phyloP scores from a whole-genome alignment of 2,329 filamentous ascomycete species.

The Xylariaceae sp. region DNA sequence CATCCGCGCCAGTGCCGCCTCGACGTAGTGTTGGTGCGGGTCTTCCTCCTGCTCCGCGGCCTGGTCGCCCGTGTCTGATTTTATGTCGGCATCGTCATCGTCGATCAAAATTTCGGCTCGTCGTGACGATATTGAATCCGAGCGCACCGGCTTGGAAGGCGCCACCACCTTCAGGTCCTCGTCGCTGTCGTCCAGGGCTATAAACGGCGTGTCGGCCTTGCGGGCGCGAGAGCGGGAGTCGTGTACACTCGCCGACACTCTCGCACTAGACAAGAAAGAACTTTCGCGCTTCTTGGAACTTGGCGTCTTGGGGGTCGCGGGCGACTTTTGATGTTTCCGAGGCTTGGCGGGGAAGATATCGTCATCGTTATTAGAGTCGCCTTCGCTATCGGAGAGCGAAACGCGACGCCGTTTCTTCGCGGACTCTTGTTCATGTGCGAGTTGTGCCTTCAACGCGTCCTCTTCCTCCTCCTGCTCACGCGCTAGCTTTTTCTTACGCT shows the following conservation, averaged over 20 bases:
- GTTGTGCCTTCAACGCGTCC: slow-evolving; percentile 9
- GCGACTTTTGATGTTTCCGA: slow-evolving; percentile 22
- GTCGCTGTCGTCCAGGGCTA: slow-evolving; percentile 27
- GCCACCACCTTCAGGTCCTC: slow-evolving; percentile 14
- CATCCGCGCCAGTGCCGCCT: slow-evolving; percentile 44
- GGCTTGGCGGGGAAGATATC: slow-evolving; percentile 18
- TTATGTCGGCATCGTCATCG: slow-evolving; percentile 20
- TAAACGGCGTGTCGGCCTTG: slow-evolving; percentile 14
- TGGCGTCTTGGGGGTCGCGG: slow-evolving; percentile 17
- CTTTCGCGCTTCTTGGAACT: slow-evolving; percentile 13
- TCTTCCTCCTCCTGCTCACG: slow-evolving; percentile 21
- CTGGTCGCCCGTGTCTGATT: slow-evolving; percentile 25
- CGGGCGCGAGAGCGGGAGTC: slow-evolving; percentile 10
- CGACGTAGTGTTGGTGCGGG: slow-evolving; percentile 50
- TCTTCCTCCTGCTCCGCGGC: slow-evolving; percentile 38
- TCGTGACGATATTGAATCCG: slow-evolving; percentile 1
- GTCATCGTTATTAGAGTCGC: slow-evolving; percentile 11
- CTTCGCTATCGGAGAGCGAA: slow-evolving; percentile 18
- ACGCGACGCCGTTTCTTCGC: slow-evolving; percentile 29
- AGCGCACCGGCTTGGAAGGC: background rate
- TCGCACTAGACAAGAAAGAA: slow-evolving; percentile 4
- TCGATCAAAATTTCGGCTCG: background rate
- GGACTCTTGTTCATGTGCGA: slow-evolving; percentile 13
- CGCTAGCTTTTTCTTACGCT: slow-evolving; percentile 25
- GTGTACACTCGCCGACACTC: slow-evolving; percentile 1